Evolutionary conservation across 768 basidiomycete genomes (phyloP), one percentile per base, ranked within the genome.

Genomic region (Russula ochroleuca): DNA sequence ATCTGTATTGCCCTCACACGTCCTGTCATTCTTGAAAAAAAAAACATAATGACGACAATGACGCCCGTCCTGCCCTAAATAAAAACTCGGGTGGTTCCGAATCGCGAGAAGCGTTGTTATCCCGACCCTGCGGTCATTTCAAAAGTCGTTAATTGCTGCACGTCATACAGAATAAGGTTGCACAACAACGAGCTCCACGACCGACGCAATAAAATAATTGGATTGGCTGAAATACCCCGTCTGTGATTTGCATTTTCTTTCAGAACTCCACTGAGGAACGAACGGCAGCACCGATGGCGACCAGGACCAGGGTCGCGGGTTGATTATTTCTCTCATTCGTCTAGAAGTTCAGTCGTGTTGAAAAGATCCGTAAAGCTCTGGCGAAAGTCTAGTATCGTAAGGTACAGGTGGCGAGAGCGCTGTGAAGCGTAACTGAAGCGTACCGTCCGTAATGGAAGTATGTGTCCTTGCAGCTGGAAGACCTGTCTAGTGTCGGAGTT

Each of bases 381-480:
- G 56, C 58, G 55, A 45, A 65, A 65, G 13, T 65, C 65, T 63
- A 41, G 25, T 28, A 15, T 6, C 15, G 28, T 43, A 17, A 59
- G 59, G 33, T 19, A 31, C 14, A 11, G 31, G 10, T 43, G 21
- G 14, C 17, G 47, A 28, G 10, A 28, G 3, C 13, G 7, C 7
- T 28, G 43, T 17, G 28, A 17, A 17, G 9, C 51, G 51, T 21
- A 14, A 21, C n/a, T 45, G n/a, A 35, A 31, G 65, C 77, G 31
- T 64, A 84, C 85, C 77, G 65, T 86, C 85, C 0, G 77, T 72
- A 53, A 85, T 81, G 58, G 76, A 69, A 0, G 83, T 85, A 85
- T 74, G 61, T 85, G 63, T 78, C 70, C 38, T 71, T 77, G 72
- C 4, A 84, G 73, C 67, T 85, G 84, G 65, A 85, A 70, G 9